Conservation (phyloP, 805 yeast species). For the Candida alai region DNA sequence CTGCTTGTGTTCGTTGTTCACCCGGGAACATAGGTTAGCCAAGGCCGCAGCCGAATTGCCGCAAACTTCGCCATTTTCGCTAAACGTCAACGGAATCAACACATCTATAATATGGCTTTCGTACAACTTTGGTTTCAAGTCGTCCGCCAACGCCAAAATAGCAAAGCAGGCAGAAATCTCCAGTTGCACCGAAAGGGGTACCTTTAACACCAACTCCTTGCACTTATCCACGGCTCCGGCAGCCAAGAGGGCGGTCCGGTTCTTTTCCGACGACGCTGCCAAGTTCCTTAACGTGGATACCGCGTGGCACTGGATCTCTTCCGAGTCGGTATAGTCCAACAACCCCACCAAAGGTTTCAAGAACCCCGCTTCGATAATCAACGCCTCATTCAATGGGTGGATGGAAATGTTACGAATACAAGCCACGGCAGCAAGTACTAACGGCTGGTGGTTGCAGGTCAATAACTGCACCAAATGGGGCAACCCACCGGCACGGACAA, state of each 20-base stretch:
- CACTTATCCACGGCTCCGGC: conserved; percentile 96
- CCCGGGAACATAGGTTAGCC: conserved; percentile 91
- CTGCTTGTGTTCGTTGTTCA: conserved; percentile 64
- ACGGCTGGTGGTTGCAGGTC: conserved; percentile 85
- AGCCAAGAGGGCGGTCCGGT: conserved; percentile 84
- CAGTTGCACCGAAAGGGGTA: conserved; percentile 90
- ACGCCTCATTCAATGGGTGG: conserved; percentile 92
- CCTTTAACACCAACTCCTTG: conserved; percentile 75
- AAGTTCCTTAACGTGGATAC: conserved; percentile 92
- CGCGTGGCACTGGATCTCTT: conserved; percentile 97
- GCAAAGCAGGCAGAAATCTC: conserved; percentile 98
- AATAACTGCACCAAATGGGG: conserved; percentile 88
- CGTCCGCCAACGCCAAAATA: conserved; percentile 93
- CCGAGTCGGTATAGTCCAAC: conserved; percentile 80
- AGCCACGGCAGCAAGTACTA: conserved; percentile 95
- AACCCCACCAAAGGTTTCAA: conserved; percentile 83
- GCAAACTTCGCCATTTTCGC: conserved; percentile 89
- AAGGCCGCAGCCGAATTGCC: conserved; percentile 98
- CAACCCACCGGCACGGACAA: conserved; percentile 92
- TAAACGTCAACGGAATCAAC: conserved; percentile 84
- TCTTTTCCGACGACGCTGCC: conserved; percentile 93
- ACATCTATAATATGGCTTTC: conserved; percentile 84
- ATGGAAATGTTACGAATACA: conserved; percentile 96
- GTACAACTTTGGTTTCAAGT: conserved; percentile 78
- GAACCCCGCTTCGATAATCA: conserved; percentile 96